Conservation (phyloP, 495 filamentous ascomycete species). For the Aspergillus sclerotioniger region DNA sequence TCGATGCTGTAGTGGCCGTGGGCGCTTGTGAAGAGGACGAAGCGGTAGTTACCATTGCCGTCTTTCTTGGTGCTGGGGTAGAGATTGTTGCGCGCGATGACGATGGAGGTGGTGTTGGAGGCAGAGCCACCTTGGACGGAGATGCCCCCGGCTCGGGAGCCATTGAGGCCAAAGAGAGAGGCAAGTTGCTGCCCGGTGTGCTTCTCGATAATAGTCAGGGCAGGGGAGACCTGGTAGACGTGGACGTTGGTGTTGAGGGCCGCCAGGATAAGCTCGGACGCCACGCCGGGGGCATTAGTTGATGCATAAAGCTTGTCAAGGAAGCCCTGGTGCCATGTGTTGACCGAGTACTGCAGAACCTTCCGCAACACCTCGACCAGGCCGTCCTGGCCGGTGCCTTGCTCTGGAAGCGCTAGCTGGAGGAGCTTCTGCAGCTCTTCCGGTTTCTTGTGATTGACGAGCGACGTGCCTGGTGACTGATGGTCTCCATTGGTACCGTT, state of each 20-base stretch:
- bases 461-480: slow-evolving; percentile 50
- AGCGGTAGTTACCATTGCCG: slow-evolving; percentile 62
- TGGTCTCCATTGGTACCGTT: slow-evolving; percentile 36
- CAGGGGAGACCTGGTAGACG: slow-evolving; percentile 87
- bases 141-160: slow-evolving; percentile 75
- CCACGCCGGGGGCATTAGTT: slow-evolving; percentile 80
- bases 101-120: slow-evolving; percentile 82
- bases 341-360: slow-evolving; percentile 79
- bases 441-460: slow-evolving; percentile 71
- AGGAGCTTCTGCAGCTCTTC: slow-evolving; percentile 65
- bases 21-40: slow-evolving; percentile 83
- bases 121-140: slow-evolving; percentile 84
- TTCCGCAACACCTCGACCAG: slow-evolving; percentile 62
- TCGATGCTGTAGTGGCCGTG: slow-evolving; percentile 95
- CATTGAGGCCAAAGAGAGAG: slow-evolving; percentile 69
- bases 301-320: slow-evolving; percentile 87
- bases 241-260: slow-evolving; percentile 89
- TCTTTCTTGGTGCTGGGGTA: slow-evolving; percentile 70
- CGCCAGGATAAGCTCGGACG: slow-evolving; percentile 77
- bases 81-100: slow-evolving; percentile 84
- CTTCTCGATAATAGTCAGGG: slow-evolving; percentile 81
- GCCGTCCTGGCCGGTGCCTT: slow-evolving; percentile 68
- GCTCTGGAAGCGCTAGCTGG: slow-evolving; percentile 60
- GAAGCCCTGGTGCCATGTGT: slow-evolving; percentile 96
- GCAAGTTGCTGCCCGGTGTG: slow-evolving; percentile 68